Percentiles rank a stretch among this genome's conserved stretches.
These are phyloP conservation scores for Uronychia setigera DNA, from an alignment of 73 alveolate genomes.

Conservation along the genomic window DNA sequence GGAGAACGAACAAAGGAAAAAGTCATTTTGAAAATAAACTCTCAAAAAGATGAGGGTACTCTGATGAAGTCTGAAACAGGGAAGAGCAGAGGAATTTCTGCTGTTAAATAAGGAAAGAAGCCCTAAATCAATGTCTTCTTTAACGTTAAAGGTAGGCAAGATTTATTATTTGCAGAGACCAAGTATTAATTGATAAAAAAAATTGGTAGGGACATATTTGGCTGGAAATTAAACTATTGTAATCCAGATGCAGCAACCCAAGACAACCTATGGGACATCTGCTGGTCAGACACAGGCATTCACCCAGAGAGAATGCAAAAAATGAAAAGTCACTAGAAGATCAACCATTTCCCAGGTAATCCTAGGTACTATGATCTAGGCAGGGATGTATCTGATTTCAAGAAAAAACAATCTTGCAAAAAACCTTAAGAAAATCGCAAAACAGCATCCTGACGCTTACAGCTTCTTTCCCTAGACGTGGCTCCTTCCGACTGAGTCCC, in stretches of 20 bases:
- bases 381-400: conserved; percentile 73
- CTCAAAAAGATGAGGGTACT: no score
- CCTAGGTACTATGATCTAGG: neutral
- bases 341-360: conserved; percentile 87
- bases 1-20: no score
- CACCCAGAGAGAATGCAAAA: conserved; percentile 55
- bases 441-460: conserved; percentile 68
- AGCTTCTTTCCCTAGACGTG: conserved; percentile 78
- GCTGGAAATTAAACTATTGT: conserved; percentile 35
- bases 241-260: neutral
- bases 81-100: no score
- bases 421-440: conserved; percentile 69
- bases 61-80: no score
- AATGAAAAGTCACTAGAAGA: conserved; percentile 57
- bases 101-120: no score
- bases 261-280: conserved; percentile 50
- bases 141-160: neutral
- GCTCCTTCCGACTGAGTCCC: conserved; percentile 79
- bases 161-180: conserved; percentile 16
- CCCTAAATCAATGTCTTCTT: no score
- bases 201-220: conserved; percentile 49
- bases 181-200: conserved; percentile 47
- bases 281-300: conserved; percentile 61
- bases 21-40: no score
- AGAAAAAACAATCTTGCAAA: conserved; percentile 80